phyloP scores from a whole-genome alignment of 164 flowering plant genomes.

The Aristolochia fimbriata region DNA sequence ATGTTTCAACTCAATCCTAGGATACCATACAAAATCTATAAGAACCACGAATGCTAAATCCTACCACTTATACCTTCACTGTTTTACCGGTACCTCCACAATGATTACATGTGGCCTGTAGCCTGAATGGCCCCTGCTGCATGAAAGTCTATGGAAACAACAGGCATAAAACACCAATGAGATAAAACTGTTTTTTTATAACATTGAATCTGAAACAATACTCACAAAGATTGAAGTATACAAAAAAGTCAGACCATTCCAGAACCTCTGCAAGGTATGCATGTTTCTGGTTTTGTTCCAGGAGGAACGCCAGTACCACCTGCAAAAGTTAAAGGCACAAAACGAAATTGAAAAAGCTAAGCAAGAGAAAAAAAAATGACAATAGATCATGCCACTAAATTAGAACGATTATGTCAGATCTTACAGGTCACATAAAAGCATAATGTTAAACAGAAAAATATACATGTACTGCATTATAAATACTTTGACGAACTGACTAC shows the following conservation, averaged over 20 bases:
- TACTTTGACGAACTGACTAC: too few species aligned
- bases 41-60: too few species aligned
- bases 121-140: constrained; percentile 60
- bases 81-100: constrained; percentile 78
- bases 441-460: too few species aligned
- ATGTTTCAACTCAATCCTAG: background rate
- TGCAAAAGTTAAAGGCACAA: constrained; percentile 15
- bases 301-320: constrained; percentile 98
- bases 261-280: constrained; percentile 70
- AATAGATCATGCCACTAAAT: too few species aligned
- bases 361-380: background rate
- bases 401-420: too few species aligned
- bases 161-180: constrained; percentile 3
- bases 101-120: constrained; percentile 55
- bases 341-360: background rate
- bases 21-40: too few species aligned
- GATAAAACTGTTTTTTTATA: too few species aligned
- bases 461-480: background rate
- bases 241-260: constrained; percentile 55
- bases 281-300: constrained; percentile 85
- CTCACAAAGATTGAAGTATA: background rate
- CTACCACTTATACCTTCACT: constrained; percentile 40
- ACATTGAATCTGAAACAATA: background rate
- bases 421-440: too few species aligned
- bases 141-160: constrained; percentile 33